Percentiles rank a stretch among this genome's conserved stretches.
phyloP scores from a whole-genome alignment of 441 rosid species.

The Eruca vesicaria region DNA sequence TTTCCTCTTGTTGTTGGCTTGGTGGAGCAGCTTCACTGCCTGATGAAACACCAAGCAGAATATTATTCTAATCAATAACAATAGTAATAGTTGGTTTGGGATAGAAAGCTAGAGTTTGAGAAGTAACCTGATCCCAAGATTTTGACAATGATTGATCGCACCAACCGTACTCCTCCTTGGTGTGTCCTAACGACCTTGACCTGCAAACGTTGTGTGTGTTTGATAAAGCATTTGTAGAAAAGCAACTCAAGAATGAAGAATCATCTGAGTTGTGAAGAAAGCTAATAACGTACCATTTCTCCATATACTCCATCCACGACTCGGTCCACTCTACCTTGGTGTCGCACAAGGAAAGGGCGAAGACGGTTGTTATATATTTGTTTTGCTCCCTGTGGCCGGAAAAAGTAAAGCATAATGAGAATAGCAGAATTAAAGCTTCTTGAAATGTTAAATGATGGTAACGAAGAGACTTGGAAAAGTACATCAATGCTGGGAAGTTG shows the following conservation, averaged over 20 bases:
- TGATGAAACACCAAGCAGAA: neutral
- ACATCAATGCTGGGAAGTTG: constrained; percentile 37
- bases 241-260: neutral
- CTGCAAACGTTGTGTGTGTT: constrained; percentile 39
- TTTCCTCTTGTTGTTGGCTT: constrained; percentile 10
- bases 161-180: constrained; percentile 53
- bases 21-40: constrained; percentile 7
- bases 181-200: constrained; percentile 51
- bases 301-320: constrained; percentile 37
- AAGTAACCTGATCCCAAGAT: constrained; percentile 48
- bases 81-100: neutral
- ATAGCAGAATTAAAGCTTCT: constrained; percentile 1
- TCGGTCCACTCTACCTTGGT: constrained; percentile 49
- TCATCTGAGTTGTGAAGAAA: neutral
- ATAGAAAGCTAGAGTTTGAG: neutral
- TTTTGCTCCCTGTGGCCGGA: constrained; percentile 43
- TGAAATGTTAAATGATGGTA: neutral
- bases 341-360: constrained; percentile 53
- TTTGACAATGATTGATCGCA: constrained; percentile 41
- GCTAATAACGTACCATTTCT: constrained; percentile 38
- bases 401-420: neutral
- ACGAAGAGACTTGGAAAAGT: neutral
- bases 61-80: neutral
- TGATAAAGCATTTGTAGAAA: neutral
- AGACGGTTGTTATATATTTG: constrained; percentile 44